phyloP scores from a whole-genome alignment of 768 basidiomycete genomes.

The Mycena galericulata region DNA sequence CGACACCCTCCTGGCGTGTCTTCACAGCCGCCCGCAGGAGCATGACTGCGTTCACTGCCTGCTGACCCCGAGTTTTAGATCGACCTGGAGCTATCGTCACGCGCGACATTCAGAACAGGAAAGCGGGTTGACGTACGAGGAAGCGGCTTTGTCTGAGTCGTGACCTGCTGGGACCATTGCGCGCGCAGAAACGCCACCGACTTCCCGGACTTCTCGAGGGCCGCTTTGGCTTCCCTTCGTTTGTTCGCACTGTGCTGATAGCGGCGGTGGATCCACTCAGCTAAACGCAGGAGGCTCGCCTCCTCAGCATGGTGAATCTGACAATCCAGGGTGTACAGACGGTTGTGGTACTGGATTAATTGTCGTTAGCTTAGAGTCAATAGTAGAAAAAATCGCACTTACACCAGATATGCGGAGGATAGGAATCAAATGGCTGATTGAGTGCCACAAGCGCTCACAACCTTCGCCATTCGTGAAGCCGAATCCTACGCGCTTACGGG shows the following conservation, averaged over 20 bases:
- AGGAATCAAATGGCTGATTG: slow-evolving; percentile 47
- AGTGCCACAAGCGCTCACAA: slow-evolving; percentile 49
- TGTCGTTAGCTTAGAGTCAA: not conserved
- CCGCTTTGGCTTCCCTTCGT: slow-evolving; percentile 31
- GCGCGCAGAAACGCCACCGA: slow-evolving; percentile 32
- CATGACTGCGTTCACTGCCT: not conserved
- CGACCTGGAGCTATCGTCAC: not conserved
- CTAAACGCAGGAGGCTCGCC: slow-evolving; percentile 43
- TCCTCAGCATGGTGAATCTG: slow-evolving; percentile 43
- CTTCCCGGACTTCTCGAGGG: slow-evolving; percentile 35
- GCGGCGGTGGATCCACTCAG: slow-evolving; percentile 45
- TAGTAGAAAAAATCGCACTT: slow-evolving; percentile 19
- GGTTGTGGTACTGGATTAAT: slow-evolving; percentile 4
- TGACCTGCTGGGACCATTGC: slow-evolving; percentile 50
- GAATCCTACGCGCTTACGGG: slow-evolving; percentile 40
- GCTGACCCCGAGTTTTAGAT: not conserved
- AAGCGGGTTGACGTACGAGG: not conserved
- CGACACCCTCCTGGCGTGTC: not conserved
- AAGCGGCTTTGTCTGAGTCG: slow-evolving; percentile 37
- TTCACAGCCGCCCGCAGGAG: not conserved
- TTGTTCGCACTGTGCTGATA: slow-evolving; percentile 20
- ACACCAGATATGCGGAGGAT: slow-evolving; percentile 48
- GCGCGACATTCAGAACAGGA: not conserved
- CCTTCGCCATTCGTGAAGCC: slow-evolving; percentile 51
- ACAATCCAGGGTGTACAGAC: slow-evolving; percentile 31